Base-by-base conservation (phyloP, 2,329 filamentous ascomycete species). In the Cytospora schulzeri region DNA sequence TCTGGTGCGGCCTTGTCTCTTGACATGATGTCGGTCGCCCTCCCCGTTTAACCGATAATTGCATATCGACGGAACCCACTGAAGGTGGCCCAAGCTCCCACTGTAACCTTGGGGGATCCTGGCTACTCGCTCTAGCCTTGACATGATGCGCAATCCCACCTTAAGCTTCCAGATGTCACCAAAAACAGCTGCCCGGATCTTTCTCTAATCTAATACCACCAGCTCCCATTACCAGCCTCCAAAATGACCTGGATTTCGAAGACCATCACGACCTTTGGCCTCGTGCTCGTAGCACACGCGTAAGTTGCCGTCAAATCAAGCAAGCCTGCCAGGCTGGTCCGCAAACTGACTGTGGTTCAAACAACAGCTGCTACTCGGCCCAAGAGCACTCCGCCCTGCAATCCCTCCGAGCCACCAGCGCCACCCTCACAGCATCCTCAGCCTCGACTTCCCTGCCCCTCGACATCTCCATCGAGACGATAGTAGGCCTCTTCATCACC, bases 381-480 rank as follows among this genome's bases (percentile, higher is more conserved):
- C 91, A 97, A 77, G 95, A 99, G 79, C 91, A 97, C 79, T 90
- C 92, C 8, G 83, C 88, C 26, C 85, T 96, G 57, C 86, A 88
- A 70, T 85, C 88, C 63, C 82, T 83, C 70, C 78, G 79, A 61
- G 74, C 76, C 60, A 80, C 82, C 58, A 80, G 81, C 38, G 76
- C 81, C 60, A 75, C 80, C 52, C 78, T 80, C 33, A 72, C 79
- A 4, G 72, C 79, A 29, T 75, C 82, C 4, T 77, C 80, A 33
- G 72, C 77, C 24, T 73, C 78, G 17, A 71, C 77, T 64, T 80
- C 84, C 19, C 83, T 98, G 1, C 94, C 95, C 0, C 78, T 91
- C 67, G 95, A 99, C 73, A 96, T 99, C 71, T 87, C 88, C 45
- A 84, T 96, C 70, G 95, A 99, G 78, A 93, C 93, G 1, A 81